Base-by-base conservation (phyloP, 2,329 filamentous ascomycete species). In the Aspergillus japonicus region DNA sequence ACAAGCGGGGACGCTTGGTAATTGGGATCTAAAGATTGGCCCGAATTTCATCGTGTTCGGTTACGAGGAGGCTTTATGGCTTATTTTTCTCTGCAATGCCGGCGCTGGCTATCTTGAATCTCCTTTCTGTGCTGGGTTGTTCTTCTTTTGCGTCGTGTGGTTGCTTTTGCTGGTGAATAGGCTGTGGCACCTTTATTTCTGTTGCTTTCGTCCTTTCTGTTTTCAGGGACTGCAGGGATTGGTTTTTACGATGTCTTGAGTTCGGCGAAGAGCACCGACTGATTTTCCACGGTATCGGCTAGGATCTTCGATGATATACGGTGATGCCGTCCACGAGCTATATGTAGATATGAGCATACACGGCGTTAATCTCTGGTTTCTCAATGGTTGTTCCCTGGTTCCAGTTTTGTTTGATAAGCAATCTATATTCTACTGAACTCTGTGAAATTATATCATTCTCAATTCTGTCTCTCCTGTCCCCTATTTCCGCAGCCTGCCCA, bases 301-400 rank as follows among this genome's bases (percentile, higher is more conserved):
- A 64, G 68, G 66, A 59, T 61, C 60, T 64, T 66, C 67, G 69
- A 69, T 73, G 69, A 69, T 66, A 70, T 69, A 72, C 67, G 70
- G 64, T 69, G 67, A 71, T 69, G 67, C 65, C 66, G 69, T 61
- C 62, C 54, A 73, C 67, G 70, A 70, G 60, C 58, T 71, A 68
- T 65, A 72, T 76, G 73, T 76, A 76, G 73, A 76, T 75, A 75
- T 72, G 70, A 73, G 73, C 73, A 76, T 76, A 67, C 68, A 67
- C 63, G 73, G 75, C 71, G 71, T 74, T 73, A 59, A 65, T 61
- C 49, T 61, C 62, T 69, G 53, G 44, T 47, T 29, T 55, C 16
- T 67, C 44, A 58, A 56, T 68, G 66, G 65, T 58, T 68, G 60
- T 61, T 65, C 61, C 60, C 63, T 65, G 56, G 47, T 62, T 61